Conservation (phyloP, 768 basidiomycete species). For the Mycena kentingensis region DNA sequence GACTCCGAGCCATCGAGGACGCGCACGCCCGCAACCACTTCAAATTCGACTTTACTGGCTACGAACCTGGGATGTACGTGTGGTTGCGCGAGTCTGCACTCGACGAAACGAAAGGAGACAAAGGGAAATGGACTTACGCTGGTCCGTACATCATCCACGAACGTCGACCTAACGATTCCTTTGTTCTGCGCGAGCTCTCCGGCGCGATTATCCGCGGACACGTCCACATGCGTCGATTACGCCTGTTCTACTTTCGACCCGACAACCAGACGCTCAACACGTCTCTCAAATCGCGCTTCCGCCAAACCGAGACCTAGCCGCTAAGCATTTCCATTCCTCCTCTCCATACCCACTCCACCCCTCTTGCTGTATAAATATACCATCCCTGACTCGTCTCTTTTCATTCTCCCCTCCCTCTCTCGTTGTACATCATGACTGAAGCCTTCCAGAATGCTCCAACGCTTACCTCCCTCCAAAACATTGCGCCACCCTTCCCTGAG, state of each 20-base stretch:
- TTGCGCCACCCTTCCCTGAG: no score
- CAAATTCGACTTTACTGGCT: slow-evolving; percentile 21
- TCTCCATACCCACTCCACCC: no score
- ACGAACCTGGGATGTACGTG: slow-evolving; percentile 32
- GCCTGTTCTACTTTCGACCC: slow-evolving; percentile 21
- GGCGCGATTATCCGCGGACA: slow-evolving; percentile 23
- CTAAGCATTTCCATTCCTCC: no score
- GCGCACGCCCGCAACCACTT: slow-evolving; percentile 20
- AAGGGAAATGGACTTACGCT: slow-evolving; percentile 30
- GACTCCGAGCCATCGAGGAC: slow-evolving; percentile 25
- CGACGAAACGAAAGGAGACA: slow-evolving; percentile 32
- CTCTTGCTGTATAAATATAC: no score
- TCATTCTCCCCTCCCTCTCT: no score
- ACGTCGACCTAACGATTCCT: slow-evolving; percentile 12
- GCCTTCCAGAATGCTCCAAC: no score
- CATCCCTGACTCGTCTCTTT: no score
- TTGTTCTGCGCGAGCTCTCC: slow-evolving; percentile 24
- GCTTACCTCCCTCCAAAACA: no score
- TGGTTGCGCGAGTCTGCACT: slow-evolving; percentile 33
- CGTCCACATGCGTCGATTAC: slow-evolving; percentile 20
- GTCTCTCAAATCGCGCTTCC: neutral
- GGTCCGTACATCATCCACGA: slow-evolving; percentile 34
- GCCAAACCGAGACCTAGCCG: neutral
- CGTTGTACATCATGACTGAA: no score
- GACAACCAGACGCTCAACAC: slow-evolving; percentile 6